Conservation (phyloP, 805 yeast species). For the Saccharomycopsis olivae region DNA sequence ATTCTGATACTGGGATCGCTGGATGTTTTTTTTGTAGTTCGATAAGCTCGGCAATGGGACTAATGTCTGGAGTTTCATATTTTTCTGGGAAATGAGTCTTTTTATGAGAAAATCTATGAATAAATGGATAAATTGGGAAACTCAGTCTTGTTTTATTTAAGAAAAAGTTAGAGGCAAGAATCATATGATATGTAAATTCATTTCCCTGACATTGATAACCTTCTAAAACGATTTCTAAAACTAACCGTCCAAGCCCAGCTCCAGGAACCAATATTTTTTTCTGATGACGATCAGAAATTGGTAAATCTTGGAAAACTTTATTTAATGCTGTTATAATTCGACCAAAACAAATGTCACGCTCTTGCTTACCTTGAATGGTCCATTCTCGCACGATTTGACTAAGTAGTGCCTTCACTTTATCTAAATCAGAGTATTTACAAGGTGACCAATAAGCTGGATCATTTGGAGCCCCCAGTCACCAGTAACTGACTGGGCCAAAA, state of each 20-base stretch:
- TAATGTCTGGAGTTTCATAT: conserved; percentile 46
- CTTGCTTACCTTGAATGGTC: conserved; percentile 41
- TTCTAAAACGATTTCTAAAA: conserved; percentile 39
- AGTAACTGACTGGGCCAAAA: too few relatives aligned
- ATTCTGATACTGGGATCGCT: conserved; percentile 32
- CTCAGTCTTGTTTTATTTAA: conserved; percentile 33
- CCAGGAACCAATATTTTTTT: conserved; percentile 49
- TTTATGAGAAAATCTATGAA: conserved; percentile 42
- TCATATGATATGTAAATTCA: conserved; percentile 57
- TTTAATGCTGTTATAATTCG: conserved; percentile 25
- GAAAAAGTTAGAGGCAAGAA: conserved; percentile 42
- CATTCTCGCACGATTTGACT: conserved; percentile 54
- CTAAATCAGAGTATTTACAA: conserved; percentile 35
- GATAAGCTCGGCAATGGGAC: conserved; percentile 30
- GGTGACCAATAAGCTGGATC: too few relatives aligned
- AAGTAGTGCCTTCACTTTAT: conserved; percentile 46
- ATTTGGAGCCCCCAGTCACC: too few relatives aligned
- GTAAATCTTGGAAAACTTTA: conserved; percentile 32
- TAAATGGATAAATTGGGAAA: conserved; percentile 40
- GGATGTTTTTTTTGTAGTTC: conserved; percentile 28
- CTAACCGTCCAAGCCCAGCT: conserved; percentile 52
- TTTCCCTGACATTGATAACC: conserved; percentile 62
- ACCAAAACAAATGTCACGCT: conserved; percentile 32
- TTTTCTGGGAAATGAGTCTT: conserved; percentile 35
- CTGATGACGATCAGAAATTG: conserved; percentile 24